Conservation (phyloP, 2,329 filamentous ascomycete species). For the Fusarium virguliforme region DNA sequence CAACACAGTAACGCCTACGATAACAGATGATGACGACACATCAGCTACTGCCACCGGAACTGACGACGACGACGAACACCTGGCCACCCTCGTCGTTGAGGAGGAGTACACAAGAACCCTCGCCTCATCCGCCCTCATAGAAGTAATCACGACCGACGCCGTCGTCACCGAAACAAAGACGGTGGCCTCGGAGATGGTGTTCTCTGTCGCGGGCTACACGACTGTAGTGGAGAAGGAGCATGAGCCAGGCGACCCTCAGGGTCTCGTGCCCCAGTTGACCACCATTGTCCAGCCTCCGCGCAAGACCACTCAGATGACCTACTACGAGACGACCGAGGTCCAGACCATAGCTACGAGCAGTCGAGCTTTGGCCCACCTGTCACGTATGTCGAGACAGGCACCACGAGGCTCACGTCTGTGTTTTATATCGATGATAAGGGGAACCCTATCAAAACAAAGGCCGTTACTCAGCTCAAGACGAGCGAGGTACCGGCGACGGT, state of each 20-base stretch:
- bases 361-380: conserved; percentile 31
- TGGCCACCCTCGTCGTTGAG: conserved; percentile 37
- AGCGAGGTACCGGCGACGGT: conserved; percentile 36
- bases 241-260: neutral
- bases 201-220: neutral
- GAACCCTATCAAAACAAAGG: conserved; percentile 8
- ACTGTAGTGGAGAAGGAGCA: neutral
- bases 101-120: conserved; percentile 34
- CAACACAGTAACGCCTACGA: neutral
- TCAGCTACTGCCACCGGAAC: neutral
- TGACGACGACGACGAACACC: neutral
- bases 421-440: conserved; percentile 32
- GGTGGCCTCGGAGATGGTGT: conserved; percentile 12
- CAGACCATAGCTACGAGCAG: conserved; percentile 20
- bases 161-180: conserved; percentile 22
- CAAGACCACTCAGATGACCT: conserved; percentile 24
- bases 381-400: conserved; percentile 37
- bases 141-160: conserved; percentile 10
- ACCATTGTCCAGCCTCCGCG: conserved; percentile 17
- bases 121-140: conserved; percentile 11
- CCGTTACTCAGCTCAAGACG: conserved; percentile 32
- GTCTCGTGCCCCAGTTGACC: neutral
- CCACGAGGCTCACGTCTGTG: conserved; percentile 41
- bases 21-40: neutral
- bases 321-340: conserved; percentile 17